Evolutionary conservation across 345 rosid species (phyloP).

Genomic region (Lenwebbia sp.): DNA sequence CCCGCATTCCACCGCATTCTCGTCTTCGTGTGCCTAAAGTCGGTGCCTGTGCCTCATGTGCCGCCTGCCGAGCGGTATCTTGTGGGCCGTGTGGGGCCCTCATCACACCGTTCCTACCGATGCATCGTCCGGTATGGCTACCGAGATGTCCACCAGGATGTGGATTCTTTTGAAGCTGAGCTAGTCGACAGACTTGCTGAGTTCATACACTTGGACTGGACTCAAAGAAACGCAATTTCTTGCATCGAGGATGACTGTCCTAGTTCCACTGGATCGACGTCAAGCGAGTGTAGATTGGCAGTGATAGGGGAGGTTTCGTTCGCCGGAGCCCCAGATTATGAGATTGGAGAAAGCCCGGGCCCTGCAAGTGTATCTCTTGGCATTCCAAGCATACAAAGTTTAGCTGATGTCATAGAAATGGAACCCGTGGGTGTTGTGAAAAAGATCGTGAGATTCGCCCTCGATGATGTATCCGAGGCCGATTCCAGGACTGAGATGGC

Average conservation of each 20-base stretch:
- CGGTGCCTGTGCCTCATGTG: slow-evolving; percentile 86
- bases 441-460: slow-evolving; percentile 26
- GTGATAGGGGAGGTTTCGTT: slow-evolving; percentile 21
- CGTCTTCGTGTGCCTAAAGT: slow-evolving; percentile 86
- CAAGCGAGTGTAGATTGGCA: slow-evolving; percentile 20
- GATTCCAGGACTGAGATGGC: neutral
- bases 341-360: slow-evolving; percentile 16
- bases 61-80: slow-evolving; percentile 90
- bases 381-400: slow-evolving; percentile 13
- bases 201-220: slow-evolving; percentile 33
- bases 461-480: slow-evolving; percentile 5
- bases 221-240: slow-evolving; percentile 2
- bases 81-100: slow-evolving; percentile 91
- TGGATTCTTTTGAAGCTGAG: slow-evolving; percentile 37
- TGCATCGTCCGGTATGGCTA: slow-evolving; percentile 59
- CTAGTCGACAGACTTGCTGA: slow-evolving; percentile 29
- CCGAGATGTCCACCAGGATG: slow-evolving; percentile 47
- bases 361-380: slow-evolving; percentile 20
- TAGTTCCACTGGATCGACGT: slow-evolving; percentile 15
- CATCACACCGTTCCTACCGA: slow-evolving; percentile 37
- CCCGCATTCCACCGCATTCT: slow-evolving; percentile 93
- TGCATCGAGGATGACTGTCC: neutral
- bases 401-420: slow-evolving; percentile 21
- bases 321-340: slow-evolving; percentile 13
- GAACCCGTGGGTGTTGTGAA: neutral